These are phyloP conservation scores for Phellinidium pouzarii DNA, from an alignment of 1,284 basidiomycete genomes.

Conservation along the genomic window DNA sequence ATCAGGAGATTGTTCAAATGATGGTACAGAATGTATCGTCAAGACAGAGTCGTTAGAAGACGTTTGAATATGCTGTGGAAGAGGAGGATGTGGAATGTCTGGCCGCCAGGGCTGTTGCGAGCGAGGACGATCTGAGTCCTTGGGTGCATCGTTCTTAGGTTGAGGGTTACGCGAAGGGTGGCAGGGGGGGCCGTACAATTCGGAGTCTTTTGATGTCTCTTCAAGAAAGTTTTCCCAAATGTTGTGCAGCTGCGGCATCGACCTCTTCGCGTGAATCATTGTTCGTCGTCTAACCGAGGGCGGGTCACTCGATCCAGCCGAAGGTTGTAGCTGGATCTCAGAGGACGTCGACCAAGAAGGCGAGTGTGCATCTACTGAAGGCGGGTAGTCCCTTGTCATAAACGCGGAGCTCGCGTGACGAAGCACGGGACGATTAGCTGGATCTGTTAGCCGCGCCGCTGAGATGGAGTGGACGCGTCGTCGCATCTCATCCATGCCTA, in stretches of 20 bases:
- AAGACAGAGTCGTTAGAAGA: not conserved
- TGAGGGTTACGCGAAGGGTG: not conserved
- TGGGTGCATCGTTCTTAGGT: not conserved
- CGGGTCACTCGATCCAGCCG: not conserved
- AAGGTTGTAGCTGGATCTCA: not conserved
- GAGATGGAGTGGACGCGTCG: slow-evolving; percentile 13
- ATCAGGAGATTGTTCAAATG: not conserved
- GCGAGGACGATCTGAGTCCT: not conserved
- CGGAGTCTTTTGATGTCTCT: slow-evolving; percentile 12
- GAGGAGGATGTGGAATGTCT: slow-evolving; percentile 7
- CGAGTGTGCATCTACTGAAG: not conserved
- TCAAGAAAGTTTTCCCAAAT: slow-evolving; percentile 17
- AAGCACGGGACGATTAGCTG: not conserved
- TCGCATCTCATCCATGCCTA: not conserved
- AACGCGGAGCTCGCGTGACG: slow-evolving; percentile 15
- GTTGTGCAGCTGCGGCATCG: slow-evolving; percentile 16
- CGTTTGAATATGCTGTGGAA: not conserved
- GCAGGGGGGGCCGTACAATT: not conserved
- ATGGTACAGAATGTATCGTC: not conserved
- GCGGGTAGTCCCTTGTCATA: slow-evolving; percentile 4
- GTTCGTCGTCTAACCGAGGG: not conserved
- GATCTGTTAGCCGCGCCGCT: not conserved
- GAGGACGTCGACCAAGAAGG: slow-evolving; percentile 5
- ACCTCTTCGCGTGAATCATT: slow-evolving; percentile 12
- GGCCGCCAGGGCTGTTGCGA: not conserved